phyloP scores from a whole-genome alignment of 805 yeast genomes.

The Tetrapisispora fleetii region DNA sequence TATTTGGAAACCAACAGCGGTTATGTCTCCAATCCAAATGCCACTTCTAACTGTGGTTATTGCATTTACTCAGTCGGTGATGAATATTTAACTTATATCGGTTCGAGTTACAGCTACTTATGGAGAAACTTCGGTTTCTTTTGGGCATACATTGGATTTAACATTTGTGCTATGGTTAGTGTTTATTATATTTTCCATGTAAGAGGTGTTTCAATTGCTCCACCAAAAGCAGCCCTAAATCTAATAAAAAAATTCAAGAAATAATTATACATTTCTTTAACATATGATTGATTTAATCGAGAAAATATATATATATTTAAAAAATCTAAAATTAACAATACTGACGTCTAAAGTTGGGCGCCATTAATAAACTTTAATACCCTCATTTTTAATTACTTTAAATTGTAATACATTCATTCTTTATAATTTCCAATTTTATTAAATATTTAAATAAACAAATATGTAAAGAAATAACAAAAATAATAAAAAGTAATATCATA shows the following conservation, averaged over 20 bases:
- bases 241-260: slow-evolving; percentile 5
- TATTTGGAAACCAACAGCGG: slow-evolving; percentile 42
- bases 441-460: too few relatives aligned
- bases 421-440: too few relatives aligned
- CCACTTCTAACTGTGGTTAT: slow-evolving; percentile 39
- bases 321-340: neutral
- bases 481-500: too few relatives aligned
- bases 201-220: slow-evolving; percentile 10
- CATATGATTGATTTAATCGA: too few relatives aligned
- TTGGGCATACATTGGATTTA: slow-evolving; percentile 48
- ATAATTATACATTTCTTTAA: neutral
- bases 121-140: slow-evolving; percentile 64
- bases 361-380: too few relatives aligned
- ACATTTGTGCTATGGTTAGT: slow-evolving; percentile 35
- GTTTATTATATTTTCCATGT: slow-evolving; percentile 24
- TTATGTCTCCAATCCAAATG: slow-evolving; percentile 44
- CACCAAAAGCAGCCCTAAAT: slow-evolving; percentile 13
- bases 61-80: slow-evolving; percentile 41
- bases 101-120: slow-evolving; percentile 36
- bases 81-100: slow-evolving; percentile 35
- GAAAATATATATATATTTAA: neutral
- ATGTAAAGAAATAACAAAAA: neutral
- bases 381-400: too few relatives aligned
- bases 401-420: too few relatives aligned
- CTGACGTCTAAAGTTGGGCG: too few relatives aligned